Evolutionary conservation across 2,329 filamentous ascomycete genomes (phyloP).

Genomic region (Talaromyces marneffei): DNA sequence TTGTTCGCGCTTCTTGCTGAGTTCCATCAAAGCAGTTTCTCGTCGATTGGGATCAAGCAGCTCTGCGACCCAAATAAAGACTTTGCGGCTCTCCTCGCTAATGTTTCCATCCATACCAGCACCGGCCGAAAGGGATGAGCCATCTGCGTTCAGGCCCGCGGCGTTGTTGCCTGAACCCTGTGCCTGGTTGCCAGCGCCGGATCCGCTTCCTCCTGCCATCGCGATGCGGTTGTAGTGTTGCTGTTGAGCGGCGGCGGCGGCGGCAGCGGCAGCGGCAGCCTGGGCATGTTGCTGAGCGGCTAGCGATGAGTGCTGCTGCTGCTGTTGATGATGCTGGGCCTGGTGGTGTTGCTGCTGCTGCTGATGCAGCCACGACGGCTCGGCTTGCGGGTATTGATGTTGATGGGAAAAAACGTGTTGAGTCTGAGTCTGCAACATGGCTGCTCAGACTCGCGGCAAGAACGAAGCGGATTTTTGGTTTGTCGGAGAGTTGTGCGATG

Average conservation of each 20-base stretch:
- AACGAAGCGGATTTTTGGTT: conserved; percentile 1
- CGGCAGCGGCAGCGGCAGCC: conserved; percentile 42
- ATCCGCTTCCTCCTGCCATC: conserved; percentile 52
- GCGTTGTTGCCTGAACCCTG: conserved; percentile 30
- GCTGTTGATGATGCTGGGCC: conserved; percentile 36
- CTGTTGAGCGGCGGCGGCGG: conserved; percentile 39
- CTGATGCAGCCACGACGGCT: conserved; percentile 42
- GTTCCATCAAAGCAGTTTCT: conserved; percentile 84
- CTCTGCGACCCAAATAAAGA: conserved; percentile 89
- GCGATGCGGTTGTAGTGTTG: conserved; percentile 68
- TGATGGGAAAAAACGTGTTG: conserved; percentile 59
- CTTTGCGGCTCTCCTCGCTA: conserved; percentile 84
- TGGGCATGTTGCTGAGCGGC: conserved; percentile 51
- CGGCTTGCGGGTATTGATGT: conserved; percentile 47
- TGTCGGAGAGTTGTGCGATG: background rate
- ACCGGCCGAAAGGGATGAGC: conserved; percentile 20
- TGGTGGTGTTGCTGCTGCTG: conserved; percentile 35
- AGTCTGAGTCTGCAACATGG: conserved; percentile 46
- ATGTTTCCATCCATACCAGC: conserved; percentile 58
- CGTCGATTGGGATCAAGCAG: conserved; percentile 79
- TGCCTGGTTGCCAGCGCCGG: conserved; percentile 22
- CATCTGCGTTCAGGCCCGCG: conserved; percentile 46
- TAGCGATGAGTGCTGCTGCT: conserved; percentile 41
- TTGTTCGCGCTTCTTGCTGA: conserved; percentile 98
- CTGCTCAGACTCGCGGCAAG: conserved; percentile 18